Conservation (phyloP, 176 grass and related monocot genomes). For the Zea luxurians region DNA sequence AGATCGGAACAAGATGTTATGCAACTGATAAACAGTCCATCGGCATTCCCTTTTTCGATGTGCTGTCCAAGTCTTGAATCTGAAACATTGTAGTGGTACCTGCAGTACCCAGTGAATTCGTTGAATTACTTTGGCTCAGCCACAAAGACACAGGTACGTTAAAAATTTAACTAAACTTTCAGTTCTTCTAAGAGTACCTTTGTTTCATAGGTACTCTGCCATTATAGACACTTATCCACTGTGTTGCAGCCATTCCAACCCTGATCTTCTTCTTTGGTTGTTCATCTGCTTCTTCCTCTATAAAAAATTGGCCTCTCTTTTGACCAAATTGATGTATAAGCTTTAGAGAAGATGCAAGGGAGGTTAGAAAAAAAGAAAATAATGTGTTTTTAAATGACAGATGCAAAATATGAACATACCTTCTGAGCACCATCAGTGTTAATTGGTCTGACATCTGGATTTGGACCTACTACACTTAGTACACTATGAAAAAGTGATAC, state of each 20-base stretch:
- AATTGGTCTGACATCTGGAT: constrained; percentile 94
- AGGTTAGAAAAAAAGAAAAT: constrained; percentile 53
- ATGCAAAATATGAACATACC: constrained; percentile 49
- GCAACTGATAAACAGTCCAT: constrained; percentile 94
- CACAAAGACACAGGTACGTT: constrained; percentile 7
- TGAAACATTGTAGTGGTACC: constrained; percentile 98
- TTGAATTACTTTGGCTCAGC: constrained; percentile 12
- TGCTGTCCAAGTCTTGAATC: constrained; percentile 85
- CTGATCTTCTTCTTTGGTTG: constrained; percentile 96
- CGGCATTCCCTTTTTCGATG: constrained; percentile 97
- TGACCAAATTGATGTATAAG: constrained; percentile 95
- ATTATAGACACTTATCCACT: constrained; percentile 99
- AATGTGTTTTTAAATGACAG: constrained; percentile 27
- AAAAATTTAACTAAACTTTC: not conserved
- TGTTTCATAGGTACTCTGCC: constrained; percentile 90
- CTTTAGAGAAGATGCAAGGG: constrained; percentile 60
- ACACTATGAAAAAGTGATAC: constrained; percentile 90
- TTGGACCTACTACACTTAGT: constrained; percentile 85
- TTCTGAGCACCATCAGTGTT: constrained; percentile 99
- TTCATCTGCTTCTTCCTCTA: constrained; percentile 91
- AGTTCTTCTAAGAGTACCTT: constrained; percentile 49
- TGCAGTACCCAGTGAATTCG: constrained; percentile 41
- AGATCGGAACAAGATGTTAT: constrained; percentile 87
- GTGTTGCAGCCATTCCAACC: constrained; percentile 94
- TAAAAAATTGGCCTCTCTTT: constrained; percentile 81